These are phyloP conservation scores for Lignosus rhinocerotis DNA, from an alignment of 1,284 basidiomycete species.

Conservation along the genomic window DNA sequence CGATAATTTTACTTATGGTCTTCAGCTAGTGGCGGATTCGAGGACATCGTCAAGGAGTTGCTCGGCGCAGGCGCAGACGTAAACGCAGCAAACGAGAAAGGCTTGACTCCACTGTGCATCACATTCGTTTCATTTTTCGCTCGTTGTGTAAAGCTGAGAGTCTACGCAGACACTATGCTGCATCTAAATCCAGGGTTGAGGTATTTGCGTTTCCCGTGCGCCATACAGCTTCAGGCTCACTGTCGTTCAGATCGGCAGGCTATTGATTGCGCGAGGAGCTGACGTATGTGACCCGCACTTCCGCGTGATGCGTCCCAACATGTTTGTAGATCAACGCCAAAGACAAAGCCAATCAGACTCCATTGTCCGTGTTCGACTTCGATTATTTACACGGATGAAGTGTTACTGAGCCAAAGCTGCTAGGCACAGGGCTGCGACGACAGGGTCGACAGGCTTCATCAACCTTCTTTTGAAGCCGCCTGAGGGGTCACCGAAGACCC, in stretches of 20 bases:
- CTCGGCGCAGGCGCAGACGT: slow-evolving; percentile 85
- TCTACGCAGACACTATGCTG: slow-evolving; percentile 81
- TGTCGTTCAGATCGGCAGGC: slow-evolving; percentile 74
- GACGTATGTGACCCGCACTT: slow-evolving; percentile 55
- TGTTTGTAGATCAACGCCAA: slow-evolving; percentile 80
- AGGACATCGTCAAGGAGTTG: slow-evolving; percentile 77
- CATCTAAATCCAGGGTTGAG: slow-evolving; percentile 87
- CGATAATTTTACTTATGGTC: not conserved
- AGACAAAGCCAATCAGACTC: slow-evolving; percentile 88
- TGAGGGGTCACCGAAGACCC: slow-evolving; percentile 73
- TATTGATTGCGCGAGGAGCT: slow-evolving; percentile 83
- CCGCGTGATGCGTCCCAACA: not conserved
- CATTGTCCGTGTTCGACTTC: slow-evolving; percentile 60
- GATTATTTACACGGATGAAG: slow-evolving; percentile 13
- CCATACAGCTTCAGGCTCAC: slow-evolving; percentile 5
- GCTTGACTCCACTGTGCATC: slow-evolving; percentile 78
- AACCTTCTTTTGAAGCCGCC: slow-evolving; percentile 76
- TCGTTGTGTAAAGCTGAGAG: not conserved
- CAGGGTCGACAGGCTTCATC: slow-evolving; percentile 86
- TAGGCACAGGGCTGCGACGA: slow-evolving; percentile 93
- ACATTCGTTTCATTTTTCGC: not conserved
- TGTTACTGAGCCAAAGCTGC: slow-evolving; percentile 19
- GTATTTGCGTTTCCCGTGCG: slow-evolving; percentile 43
- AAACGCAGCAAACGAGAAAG: slow-evolving; percentile 82
- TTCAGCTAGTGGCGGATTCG: slow-evolving; percentile 79